Percentiles rank a stretch among this genome's conserved stretches.
These are phyloP conservation scores for Obelidium mucronatum DNA, from an alignment of 192 early-diverging fungal genomes.

Conservation along the genomic window DNA sequence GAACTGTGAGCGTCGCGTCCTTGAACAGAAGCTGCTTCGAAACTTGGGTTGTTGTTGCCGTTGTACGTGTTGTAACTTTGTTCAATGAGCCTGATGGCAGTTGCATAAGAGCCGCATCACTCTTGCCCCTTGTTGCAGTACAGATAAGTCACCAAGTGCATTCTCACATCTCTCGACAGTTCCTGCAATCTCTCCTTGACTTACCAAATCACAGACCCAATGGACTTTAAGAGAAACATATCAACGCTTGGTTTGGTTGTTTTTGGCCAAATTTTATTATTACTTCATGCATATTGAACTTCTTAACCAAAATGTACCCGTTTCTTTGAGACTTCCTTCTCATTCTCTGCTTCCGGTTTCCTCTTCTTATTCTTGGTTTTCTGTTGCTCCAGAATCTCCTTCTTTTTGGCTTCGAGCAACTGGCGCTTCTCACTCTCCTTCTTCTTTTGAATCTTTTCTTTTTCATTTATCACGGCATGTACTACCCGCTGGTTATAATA, in stretches of 20 bases:
- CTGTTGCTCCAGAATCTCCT: constrained; percentile 25
- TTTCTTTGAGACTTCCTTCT: background rate
- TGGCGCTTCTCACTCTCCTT: constrained; percentile 19
- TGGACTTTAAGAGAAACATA: constrained; percentile 21
- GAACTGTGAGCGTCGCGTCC: constrained; percentile 72
- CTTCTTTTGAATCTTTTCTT: constrained; percentile 6
- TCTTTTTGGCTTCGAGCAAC: constrained; percentile 22
- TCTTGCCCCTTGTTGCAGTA: background rate
- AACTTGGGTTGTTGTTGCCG: background rate
- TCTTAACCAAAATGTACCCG: background rate
- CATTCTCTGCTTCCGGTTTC: background rate
- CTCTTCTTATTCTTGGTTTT: constrained; percentile 11
- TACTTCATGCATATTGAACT: background rate
- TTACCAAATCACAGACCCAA: constrained; percentile 6
- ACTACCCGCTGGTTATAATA: constrained; percentile 17
- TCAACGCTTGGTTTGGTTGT: background rate
- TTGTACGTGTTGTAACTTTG: background rate
- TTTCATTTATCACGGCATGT: constrained; percentile 1
- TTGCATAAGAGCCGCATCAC: constrained; percentile 54
- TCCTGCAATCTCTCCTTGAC: no score
- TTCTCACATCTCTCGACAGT: no score
- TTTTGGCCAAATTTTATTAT: background rate
- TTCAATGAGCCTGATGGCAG: constrained; percentile 9
- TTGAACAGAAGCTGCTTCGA: constrained; percentile 56
- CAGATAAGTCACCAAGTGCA: background rate